Percentiles rank a stretch among this genome's conserved stretches.
Evolutionary conservation across 2,329 filamentous ascomycete species (phyloP).

Genomic region (Calonectria crousiana): DNA sequence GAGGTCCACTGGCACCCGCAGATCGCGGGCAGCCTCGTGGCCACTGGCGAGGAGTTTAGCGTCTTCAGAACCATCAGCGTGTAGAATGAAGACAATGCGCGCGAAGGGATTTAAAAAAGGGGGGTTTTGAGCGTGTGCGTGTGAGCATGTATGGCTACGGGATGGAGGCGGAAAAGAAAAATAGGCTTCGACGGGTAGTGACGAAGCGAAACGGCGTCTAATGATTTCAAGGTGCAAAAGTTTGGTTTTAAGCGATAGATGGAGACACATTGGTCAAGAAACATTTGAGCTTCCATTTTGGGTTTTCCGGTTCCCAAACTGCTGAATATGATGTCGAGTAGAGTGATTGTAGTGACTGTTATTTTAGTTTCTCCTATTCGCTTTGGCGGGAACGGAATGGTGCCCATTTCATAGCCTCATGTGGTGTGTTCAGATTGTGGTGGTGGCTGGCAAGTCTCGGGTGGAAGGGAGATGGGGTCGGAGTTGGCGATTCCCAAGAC

Average conservation of each 20-base stretch:
- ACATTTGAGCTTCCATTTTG: background rate
- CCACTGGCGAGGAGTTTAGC: constrained; percentile 91
- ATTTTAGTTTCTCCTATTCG: too few species aligned
- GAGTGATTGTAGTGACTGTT: background rate
- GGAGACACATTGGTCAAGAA: background rate
- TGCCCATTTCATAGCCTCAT: background rate
- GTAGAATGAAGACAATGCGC: constrained; percentile 52
- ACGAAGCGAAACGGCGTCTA: constrained; percentile 4
- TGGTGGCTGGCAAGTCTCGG: background rate
- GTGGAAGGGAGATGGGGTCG: background rate
- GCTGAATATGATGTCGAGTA: too few species aligned
- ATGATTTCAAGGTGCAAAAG: constrained; percentile 5
- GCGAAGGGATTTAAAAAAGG: background rate
- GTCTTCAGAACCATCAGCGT: constrained; percentile 88
- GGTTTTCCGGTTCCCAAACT: background rate
- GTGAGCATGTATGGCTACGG: background rate
- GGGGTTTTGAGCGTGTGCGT: background rate
- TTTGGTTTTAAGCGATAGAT: background rate
- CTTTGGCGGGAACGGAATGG: background rate
- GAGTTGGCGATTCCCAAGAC: background rate
- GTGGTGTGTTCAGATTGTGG: too few species aligned
- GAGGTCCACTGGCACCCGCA: constrained; percentile 98
- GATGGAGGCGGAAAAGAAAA: background rate
- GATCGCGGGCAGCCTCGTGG: constrained; percentile 89
- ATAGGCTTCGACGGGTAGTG: background rate